These are phyloP conservation scores for Pisolithus orientalis DNA, from an alignment of 768 basidiomycete species.

Conservation along the genomic window DNA sequence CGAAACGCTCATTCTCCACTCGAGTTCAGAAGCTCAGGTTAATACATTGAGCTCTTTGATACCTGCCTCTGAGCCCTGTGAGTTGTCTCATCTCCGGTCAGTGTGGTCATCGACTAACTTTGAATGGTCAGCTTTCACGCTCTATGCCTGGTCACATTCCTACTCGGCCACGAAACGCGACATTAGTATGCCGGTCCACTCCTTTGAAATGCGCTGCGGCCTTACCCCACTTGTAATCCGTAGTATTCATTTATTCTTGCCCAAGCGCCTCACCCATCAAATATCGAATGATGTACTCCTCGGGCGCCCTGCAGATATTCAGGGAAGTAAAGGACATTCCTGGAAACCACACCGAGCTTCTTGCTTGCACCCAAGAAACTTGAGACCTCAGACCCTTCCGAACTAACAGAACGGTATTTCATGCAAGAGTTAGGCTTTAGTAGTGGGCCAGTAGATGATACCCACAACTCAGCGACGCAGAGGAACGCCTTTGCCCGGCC, in stretches of 20 bases:
- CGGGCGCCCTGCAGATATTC: conserved; percentile 53
- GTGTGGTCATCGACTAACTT: background rate
- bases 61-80: conserved; percentile 54
- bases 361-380: conserved; percentile 54
- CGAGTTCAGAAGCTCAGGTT: conserved; percentile 33
- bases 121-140: conserved; percentile 40
- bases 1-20: conserved; percentile 51
- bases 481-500: conserved; percentile 60
- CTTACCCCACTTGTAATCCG: conserved; percentile 2
- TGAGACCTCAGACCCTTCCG: conserved; percentile 76
- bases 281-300: conserved; percentile 85
- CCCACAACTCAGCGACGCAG: conserved; percentile 9
- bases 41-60: conserved; percentile 43
- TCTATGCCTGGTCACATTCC: conserved; percentile 60
- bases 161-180: conserved; percentile 42
- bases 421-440: conserved; percentile 47
- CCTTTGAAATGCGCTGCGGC: too few species aligned
- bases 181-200: conserved; percentile 41
- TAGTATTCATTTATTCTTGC: conserved; percentile 91
- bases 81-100: conserved; percentile 1
- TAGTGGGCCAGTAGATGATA: conserved; percentile 3
- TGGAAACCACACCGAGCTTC: conserved; percentile 37
- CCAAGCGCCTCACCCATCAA: conserved; percentile 77
- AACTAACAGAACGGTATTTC: conserved; percentile 62
- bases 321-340: conserved; percentile 48